Evolutionary conservation across 2,329 filamentous ascomycete genomes (phyloP).

Genomic region (Pseudopithomyces chartarum): DNA sequence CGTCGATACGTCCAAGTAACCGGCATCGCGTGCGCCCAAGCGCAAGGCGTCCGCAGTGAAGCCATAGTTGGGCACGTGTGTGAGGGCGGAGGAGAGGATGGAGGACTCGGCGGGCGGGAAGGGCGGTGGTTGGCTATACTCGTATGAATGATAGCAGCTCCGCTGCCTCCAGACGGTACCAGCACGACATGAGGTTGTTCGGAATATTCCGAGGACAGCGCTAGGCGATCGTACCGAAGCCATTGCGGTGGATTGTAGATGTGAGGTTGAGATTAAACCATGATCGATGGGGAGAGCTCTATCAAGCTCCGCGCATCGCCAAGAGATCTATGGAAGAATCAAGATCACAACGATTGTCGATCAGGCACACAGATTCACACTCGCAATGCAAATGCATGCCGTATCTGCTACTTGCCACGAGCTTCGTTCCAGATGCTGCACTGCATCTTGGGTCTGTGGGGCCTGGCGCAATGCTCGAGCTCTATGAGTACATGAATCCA

Average conservation of each 20-base stretch:
- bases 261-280: slow-evolving; percentile 11
- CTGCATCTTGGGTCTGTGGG: neutral
- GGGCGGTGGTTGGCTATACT: slow-evolving; percentile 53
- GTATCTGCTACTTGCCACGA: neutral
- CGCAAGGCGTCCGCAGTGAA: slow-evolving; percentile 77
- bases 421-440: too few species aligned
- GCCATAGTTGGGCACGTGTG: slow-evolving; percentile 78
- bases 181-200: slow-evolving; percentile 25
- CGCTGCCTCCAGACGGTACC: slow-evolving; percentile 20
- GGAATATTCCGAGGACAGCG: slow-evolving; percentile 29
- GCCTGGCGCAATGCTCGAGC: neutral
- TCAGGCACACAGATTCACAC: slow-evolving; percentile 13
- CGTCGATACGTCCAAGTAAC: slow-evolving; percentile 84
- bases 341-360: slow-evolving; percentile 11
- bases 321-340: slow-evolving; percentile 21
- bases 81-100: slow-evolving; percentile 81
- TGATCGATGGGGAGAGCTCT: slow-evolving; percentile 21
- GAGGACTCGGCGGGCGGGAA: slow-evolving; percentile 72
- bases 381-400: neutral
- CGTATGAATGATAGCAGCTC: slow-evolving; percentile 43
- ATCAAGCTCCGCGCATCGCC: slow-evolving; percentile 23
- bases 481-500: neutral
- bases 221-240: slow-evolving; percentile 30
- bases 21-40: slow-evolving; percentile 79
- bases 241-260: slow-evolving; percentile 31